Evolutionary conservation across 1,139 yeast species (phyloP), one percentile per base, ranked within the genome.

Genomic region (Yamadazyma diospyri): DNA sequence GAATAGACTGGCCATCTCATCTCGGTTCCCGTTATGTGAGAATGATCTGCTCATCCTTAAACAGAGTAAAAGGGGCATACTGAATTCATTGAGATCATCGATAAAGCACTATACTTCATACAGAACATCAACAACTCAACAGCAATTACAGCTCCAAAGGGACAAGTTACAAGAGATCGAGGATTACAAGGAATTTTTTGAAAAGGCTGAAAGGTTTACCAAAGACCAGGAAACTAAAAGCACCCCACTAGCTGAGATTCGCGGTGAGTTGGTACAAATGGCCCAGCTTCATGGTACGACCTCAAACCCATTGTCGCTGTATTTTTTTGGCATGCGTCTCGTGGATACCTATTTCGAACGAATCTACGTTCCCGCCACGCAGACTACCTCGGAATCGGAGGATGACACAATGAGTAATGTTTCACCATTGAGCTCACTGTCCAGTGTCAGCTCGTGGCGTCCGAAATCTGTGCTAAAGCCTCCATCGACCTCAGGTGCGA

Each of bases 11-110:
- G 29, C 37, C 2, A 31, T 27, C 13, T 30, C 27, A 25, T 30
- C 37, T 13, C 21, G 23, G 27, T 40, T 36, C 29, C 43, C 43
- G 5, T 32, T 40, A n/a, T 32, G 24, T 29, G 29, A 34, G 22
- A 33, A 34, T 31, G 27, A 27, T 24, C 23, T 29, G 17, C 16
- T 25, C 16, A 10, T 36, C 12, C 17, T 40, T 16, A 36, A 27
- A 16, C 37, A 32, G 10, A 36, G 37, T 7, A 38, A 23, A 23
- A 27, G 16, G 20, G 15, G 32, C 4, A 15, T 38, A 7, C 17
- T 11, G 11, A n/a, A 16, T 16, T 30, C 35, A 4, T 16, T 37
- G 25, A 26, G 22, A 13, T 14, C 11, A 12, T 22, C 33, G 6
- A 10, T 30, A 15, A 19, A 11, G n/a, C 26, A 27, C 21, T 34